phyloP scores from a whole-genome alignment of 2,329 filamentous ascomycete genomes.

The Arthrocladium fulminans region DNA sequence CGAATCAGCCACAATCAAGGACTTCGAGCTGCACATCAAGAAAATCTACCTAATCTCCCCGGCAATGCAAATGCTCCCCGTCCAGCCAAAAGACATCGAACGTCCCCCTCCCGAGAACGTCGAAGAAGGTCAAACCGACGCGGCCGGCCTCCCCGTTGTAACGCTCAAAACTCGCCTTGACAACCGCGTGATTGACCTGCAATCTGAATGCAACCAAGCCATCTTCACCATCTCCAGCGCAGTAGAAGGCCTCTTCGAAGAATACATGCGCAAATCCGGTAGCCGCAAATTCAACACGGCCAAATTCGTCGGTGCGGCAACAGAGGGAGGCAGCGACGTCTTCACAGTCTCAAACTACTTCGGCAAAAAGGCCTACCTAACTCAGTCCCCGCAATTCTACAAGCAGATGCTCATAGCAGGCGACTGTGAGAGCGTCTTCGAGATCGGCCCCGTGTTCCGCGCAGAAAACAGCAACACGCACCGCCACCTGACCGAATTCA shows the following conservation, averaged over 20 bases:
- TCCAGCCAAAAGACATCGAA: constrained; percentile 49
- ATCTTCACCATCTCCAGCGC: constrained; percentile 64
- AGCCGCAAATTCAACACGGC: constrained; percentile 85
- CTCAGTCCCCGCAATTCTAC: constrained; percentile 57
- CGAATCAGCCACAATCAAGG: constrained; percentile 72
- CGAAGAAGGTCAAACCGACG: constrained; percentile 41
- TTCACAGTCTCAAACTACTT: constrained; percentile 80
- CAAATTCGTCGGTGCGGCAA: constrained; percentile 79
- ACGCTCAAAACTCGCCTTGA: constrained; percentile 76
- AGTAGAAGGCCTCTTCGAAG: constrained; percentile 61
- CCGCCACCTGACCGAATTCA: constrained; percentile 55
- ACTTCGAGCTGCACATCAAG: constrained; percentile 77
- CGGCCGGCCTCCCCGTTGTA: constrained; percentile 57
- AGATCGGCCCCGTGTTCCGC: constrained; percentile 58
- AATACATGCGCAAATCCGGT: constrained; percentile 65
- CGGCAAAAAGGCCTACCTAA: constrained; percentile 63
- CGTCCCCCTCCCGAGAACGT: constrained; percentile 38
- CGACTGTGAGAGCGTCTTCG: constrained; percentile 55
- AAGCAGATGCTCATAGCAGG: constrained; percentile 62
- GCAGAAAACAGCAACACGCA: constrained; percentile 61
- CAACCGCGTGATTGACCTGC: constrained; percentile 87
- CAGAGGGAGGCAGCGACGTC: constrained; percentile 86
- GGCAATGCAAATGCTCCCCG: constrained; percentile 51
- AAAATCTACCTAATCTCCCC: constrained; percentile 72
- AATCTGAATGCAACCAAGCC: constrained; percentile 82